These are phyloP conservation scores for Pseudevernia furfuracea DNA, from an alignment of 495 filamentous ascomycete genomes.

Conservation along the genomic window DNA sequence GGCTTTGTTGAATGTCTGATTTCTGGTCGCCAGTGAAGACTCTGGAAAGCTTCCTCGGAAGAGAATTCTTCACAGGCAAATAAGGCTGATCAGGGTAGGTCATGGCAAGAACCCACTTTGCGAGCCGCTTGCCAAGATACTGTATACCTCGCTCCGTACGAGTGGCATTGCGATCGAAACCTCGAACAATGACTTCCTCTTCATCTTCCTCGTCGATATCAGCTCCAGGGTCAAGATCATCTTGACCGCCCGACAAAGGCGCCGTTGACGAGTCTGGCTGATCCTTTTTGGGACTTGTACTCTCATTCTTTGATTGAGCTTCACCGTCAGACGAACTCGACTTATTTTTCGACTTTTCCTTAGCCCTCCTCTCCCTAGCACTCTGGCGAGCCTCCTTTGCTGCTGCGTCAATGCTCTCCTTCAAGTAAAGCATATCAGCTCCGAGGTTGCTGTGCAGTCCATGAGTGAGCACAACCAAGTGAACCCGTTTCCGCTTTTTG, in stretches of 20 bases:
- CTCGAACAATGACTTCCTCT: slow-evolving; percentile 88
- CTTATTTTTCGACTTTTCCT: slow-evolving; percentile 27
- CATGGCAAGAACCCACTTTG: slow-evolving; percentile 80
- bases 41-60: slow-evolving; percentile 34
- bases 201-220: slow-evolving; percentile 53
- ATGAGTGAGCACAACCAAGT: slow-evolving; percentile 89
- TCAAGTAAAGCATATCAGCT: slow-evolving; percentile 92
- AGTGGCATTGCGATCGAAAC: slow-evolving; percentile 81
- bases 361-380: slow-evolving; percentile 48
- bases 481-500: slow-evolving; percentile 58
- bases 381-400: slow-evolving; percentile 59
- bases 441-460: slow-evolving; percentile 96
- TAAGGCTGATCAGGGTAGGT: slow-evolving; percentile 90
- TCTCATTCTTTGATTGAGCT: slow-evolving; percentile 18
- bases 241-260: slow-evolving; percentile 30
- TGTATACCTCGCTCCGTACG: slow-evolving; percentile 93
- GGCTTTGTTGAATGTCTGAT: slow-evolving; percentile 25
- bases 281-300: slow-evolving; percentile 10
- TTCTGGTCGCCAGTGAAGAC: slow-evolving; percentile 32
- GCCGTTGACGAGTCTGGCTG: slow-evolving; percentile 23
- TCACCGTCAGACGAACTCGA: slow-evolving; percentile 16
- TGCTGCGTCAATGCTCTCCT: slow-evolving; percentile 89
- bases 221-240: slow-evolving; percentile 26
- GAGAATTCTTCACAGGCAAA: slow-evolving; percentile 56
- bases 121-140: slow-evolving; percentile 88